Conservation (phyloP, 257 asterid species). For the Vinca minor region DNA sequence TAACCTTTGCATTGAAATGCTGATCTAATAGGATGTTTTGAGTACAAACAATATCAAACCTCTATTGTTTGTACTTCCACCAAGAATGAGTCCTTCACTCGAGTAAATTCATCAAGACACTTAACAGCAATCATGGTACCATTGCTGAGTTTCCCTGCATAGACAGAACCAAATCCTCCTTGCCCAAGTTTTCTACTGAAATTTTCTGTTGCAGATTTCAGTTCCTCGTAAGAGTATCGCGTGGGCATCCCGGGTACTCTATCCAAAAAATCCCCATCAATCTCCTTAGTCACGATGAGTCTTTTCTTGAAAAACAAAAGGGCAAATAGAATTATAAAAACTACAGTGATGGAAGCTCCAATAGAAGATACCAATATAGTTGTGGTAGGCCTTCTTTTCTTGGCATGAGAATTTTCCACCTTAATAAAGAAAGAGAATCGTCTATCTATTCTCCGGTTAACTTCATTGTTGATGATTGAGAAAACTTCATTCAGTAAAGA, state of each 20-base stretch:
- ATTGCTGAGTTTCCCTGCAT: slow-evolving; percentile 12
- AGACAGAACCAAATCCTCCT: slow-evolving; percentile 25
- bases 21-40: slow-evolving; percentile 25
- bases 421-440: slow-evolving; percentile 10
- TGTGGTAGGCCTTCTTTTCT: background rate
- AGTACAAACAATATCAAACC: slow-evolving; percentile 18
- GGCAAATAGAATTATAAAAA: background rate
- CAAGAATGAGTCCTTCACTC: slow-evolving; percentile 5
- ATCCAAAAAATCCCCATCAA: slow-evolving; percentile 4
- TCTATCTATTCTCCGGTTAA: background rate
- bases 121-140: slow-evolving; percentile 19
- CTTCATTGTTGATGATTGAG: slow-evolving; percentile 4
- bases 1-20: slow-evolving; percentile 22
- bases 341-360: background rate
- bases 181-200: slow-evolving; percentile 20
- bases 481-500: slow-evolving; percentile 11
- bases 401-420: slow-evolving; percentile 11
- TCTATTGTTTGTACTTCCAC: slow-evolving; percentile 20
- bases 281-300: background rate
- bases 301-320: background rate
- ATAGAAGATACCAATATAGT: background rate
- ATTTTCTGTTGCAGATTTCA: slow-evolving; percentile 8
- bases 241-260: slow-evolving; percentile 21
- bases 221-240: slow-evolving; percentile 16
- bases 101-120: slow-evolving; percentile 3